phyloP scores from a whole-genome alignment of 2,329 filamentous ascomycete species.

The Ophiostoma montium region DNA sequence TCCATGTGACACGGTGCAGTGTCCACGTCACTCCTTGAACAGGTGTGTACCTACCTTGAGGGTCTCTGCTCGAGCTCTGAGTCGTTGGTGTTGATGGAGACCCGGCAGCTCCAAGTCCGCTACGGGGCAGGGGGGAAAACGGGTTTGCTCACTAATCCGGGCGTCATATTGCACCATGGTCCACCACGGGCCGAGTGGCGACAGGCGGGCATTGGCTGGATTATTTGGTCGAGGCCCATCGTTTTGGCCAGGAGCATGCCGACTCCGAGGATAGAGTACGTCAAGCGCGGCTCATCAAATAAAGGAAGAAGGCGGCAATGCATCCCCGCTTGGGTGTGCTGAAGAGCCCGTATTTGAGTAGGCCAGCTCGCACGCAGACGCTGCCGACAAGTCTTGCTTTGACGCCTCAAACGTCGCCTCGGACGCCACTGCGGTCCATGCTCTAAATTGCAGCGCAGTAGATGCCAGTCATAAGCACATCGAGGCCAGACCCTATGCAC shows the following conservation, averaged over 20 bases:
- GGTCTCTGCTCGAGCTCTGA: no score
- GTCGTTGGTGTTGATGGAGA: constrained; percentile 31
- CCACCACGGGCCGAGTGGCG: constrained; percentile 44
- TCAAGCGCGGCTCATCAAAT: constrained; percentile 36
- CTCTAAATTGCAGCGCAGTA: constrained; percentile 30
- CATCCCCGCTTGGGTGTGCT: constrained; percentile 35
- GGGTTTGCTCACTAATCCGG: constrained; percentile 34
- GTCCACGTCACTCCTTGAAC: constrained; percentile 20
- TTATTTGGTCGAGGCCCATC: constrained; percentile 38
- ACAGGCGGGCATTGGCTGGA: constrained; percentile 22
- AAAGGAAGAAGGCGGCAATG: constrained; percentile 42
- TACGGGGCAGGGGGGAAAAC: constrained; percentile 16
- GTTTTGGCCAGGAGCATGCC: constrained; percentile 43
- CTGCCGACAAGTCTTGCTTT: constrained; percentile 26
- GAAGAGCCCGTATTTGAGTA: constrained; percentile 36
- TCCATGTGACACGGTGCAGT: constrained; percentile 23
- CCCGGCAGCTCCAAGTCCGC: constrained; percentile 28
- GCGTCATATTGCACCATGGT: constrained; percentile 40
- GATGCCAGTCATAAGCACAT: constrained; percentile 43
- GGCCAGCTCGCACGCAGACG: constrained; percentile 36
- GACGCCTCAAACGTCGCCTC: constrained; percentile 26
- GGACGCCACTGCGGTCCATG: constrained; percentile 28
- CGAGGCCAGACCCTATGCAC: constrained; percentile 20
- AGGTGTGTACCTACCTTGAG: no score
- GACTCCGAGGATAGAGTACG: constrained; percentile 37